Evolutionary conservation across 164 flowering plant species (phyloP).

Genomic region (Dillenia suffruticosa): DNA sequence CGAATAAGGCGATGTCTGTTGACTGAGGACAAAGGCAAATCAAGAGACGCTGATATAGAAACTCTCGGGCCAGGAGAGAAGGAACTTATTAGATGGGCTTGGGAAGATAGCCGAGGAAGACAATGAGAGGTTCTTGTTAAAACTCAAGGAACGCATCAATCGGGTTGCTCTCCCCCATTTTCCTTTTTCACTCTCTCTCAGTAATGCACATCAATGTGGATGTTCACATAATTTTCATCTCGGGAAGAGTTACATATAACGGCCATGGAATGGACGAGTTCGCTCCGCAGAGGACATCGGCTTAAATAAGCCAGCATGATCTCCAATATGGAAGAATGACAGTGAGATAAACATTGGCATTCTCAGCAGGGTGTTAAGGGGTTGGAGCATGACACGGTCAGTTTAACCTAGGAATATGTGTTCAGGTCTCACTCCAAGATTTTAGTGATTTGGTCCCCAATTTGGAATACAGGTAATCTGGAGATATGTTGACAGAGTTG

Average conservation of each 20-base stretch:
- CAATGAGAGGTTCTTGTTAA: conserved; percentile 60
- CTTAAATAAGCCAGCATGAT: conserved; percentile 54
- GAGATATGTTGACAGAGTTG: conserved; percentile 56
- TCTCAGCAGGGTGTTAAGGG: conserved; percentile 52
- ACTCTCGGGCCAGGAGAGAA: conserved; percentile 38
- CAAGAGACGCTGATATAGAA: conserved; percentile 28
- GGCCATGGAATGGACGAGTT: conserved; percentile 48
- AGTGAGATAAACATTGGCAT: conserved; percentile 48
- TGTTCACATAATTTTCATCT: conserved; percentile 8
- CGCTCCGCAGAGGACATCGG: conserved; percentile 41
- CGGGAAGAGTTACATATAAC: conserved; percentile 44
- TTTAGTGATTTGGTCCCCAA: neutral
- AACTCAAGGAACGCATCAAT: conserved; percentile 49
- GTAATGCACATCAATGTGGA: too few species aligned
- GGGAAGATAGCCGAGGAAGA: conserved; percentile 56
- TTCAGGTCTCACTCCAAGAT: too few species aligned
- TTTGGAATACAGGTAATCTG: conserved; percentile 4
- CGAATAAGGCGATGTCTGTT: conserved; percentile 41
- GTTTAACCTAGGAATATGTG: neutral
- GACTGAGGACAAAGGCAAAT: conserved; percentile 15
- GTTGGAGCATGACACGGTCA: conserved; percentile 44
- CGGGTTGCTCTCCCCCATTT: conserved; percentile 17
- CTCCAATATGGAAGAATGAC: conserved; percentile 51
- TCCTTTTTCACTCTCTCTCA: too few species aligned
- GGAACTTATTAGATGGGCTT: conserved; percentile 46